Conservation (phyloP, 1,284 basidiomycete species). For the Crucibulum cyathiforme region DNA sequence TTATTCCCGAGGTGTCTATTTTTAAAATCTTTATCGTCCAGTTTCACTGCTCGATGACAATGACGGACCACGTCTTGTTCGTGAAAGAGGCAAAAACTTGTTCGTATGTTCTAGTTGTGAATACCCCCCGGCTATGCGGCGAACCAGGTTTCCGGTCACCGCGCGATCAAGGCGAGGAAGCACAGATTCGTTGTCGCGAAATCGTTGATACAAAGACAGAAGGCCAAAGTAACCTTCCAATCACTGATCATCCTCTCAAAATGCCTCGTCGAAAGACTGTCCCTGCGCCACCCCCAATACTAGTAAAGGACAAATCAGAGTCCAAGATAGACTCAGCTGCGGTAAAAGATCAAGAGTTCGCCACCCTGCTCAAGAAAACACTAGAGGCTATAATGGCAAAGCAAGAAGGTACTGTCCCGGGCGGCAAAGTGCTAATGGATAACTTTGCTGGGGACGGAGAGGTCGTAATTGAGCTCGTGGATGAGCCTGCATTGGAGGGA, state of each 20-base stretch:
- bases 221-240: constrained; percentile 43
- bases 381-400: constrained; percentile 51
- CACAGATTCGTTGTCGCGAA: constrained; percentile 77
- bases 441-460: constrained; percentile 54
- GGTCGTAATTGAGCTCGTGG: constrained; percentile 62
- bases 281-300: constrained; percentile 45
- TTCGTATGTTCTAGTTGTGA: constrained; percentile 89
- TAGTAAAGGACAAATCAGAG: constrained; percentile 15
- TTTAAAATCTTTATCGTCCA: constrained; percentile 33
- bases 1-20: neutral
- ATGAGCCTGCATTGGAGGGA: constrained; percentile 49
- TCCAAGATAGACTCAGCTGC: constrained; percentile 21
- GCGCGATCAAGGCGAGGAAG: constrained; percentile 68
- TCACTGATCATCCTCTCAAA: constrained; percentile 62
- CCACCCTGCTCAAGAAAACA: constrained; percentile 43
- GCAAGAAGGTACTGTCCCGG: constrained; percentile 21
- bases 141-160: constrained; percentile 89
- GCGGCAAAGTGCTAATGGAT: constrained; percentile 44
- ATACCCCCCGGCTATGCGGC: constrained; percentile 90
- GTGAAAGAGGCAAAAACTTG: constrained; percentile 92
- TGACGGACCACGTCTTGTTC: constrained; percentile 84
- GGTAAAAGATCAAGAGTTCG: constrained; percentile 37
- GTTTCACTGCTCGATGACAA: constrained; percentile 95
- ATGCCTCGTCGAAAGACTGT: constrained; percentile 54
- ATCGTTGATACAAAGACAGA: constrained; percentile 54